A percentile compares a stretch with the other conserved stretches of the same genome.
These are phyloP conservation scores for Solanum phureja DNA, from an alignment of 257 asterid genomes.

Conservation along the genomic window DNA sequence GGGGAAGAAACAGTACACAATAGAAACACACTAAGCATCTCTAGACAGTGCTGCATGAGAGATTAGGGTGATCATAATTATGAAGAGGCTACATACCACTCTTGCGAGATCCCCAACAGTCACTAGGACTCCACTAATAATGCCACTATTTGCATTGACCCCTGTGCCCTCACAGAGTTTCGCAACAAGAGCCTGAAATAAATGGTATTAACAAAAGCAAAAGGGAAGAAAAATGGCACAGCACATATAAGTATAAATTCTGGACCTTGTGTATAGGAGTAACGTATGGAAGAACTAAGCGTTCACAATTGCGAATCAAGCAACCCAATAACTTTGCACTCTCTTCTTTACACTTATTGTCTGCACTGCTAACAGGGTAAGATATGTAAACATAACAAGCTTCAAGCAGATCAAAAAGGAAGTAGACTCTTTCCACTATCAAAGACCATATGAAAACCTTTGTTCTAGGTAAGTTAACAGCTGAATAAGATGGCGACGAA, in stretches of 20 bases:
- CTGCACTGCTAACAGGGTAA: conserved; percentile 69
- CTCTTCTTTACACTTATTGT: conserved; percentile 96
- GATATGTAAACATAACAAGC: conserved; percentile 14
- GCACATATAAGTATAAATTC: background rate
- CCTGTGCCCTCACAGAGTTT: conserved; percentile 94
- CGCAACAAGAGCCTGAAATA: conserved; percentile 83
- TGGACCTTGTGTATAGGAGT: conserved; percentile 94
- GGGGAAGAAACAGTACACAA: background rate
- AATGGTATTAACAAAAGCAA: conserved; percentile 6
- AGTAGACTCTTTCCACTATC: background rate
- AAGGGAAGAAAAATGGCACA: background rate
- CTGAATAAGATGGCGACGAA: conserved; percentile 97
- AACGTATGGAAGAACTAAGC: conserved; percentile 87
- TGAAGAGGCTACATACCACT: conserved; percentile 64
- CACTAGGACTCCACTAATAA: conserved; percentile 91
- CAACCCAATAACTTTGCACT: conserved; percentile 97
- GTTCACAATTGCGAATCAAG: conserved; percentile 95
- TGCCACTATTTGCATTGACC: conserved; percentile 85
- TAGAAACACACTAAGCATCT: background rate
- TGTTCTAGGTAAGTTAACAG: conserved; percentile 88
- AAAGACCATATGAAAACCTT: conserved; percentile 37
- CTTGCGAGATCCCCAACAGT: conserved; percentile 99
- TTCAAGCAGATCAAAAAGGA: conserved; percentile 1
- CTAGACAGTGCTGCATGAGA: background rate
- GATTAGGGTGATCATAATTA: background rate